phyloP scores from a whole-genome alignment of 805 yeast genomes.

The Nakazawaea populi region DNA sequence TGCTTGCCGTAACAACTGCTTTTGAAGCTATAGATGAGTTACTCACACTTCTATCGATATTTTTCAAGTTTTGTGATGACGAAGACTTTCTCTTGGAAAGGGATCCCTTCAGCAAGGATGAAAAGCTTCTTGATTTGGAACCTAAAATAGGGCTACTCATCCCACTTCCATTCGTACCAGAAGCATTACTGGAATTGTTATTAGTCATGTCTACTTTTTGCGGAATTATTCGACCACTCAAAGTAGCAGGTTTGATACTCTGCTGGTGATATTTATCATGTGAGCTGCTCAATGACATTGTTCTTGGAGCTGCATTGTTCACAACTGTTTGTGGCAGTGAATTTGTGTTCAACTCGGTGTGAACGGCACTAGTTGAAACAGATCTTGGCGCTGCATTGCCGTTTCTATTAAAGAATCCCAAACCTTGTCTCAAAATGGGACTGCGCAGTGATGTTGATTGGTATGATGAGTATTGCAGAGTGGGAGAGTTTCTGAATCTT shows the following conservation, averaged over 20 bases:
- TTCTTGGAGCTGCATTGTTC: background rate
- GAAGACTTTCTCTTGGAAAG: constrained; percentile 31
- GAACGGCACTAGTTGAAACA: constrained; percentile 10
- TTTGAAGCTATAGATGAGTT: constrained; percentile 29
- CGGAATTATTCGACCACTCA: constrained; percentile 39
- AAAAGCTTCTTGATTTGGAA: constrained; percentile 39
- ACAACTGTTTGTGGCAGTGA: background rate
- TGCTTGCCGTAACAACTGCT: constrained; percentile 42
- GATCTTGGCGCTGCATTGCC: constrained; percentile 4
- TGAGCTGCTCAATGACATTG: constrained; percentile 10
- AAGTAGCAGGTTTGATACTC: constrained; percentile 25
- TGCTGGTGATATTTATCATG: constrained; percentile 29
- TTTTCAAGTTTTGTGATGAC: constrained; percentile 24
- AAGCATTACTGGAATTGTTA: constrained; percentile 10
- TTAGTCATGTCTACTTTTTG: constrained; percentile 34
- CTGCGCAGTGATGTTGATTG: constrained; percentile 3
- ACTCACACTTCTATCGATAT: constrained; percentile 22
- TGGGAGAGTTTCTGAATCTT: constrained; percentile 10
- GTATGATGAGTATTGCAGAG: background rate
- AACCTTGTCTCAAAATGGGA: constrained; percentile 10
- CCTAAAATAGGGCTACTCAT: constrained; percentile 26
- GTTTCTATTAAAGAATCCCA: constrained; percentile 9
- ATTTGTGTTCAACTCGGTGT: background rate
- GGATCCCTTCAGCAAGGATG: constrained; percentile 26
- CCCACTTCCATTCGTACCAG: constrained; percentile 8